Evolutionary conservation across 148 eudicot species (phyloP), one percentile per base, ranked within the genome.

Genomic region (Rheum nobile): DNA sequence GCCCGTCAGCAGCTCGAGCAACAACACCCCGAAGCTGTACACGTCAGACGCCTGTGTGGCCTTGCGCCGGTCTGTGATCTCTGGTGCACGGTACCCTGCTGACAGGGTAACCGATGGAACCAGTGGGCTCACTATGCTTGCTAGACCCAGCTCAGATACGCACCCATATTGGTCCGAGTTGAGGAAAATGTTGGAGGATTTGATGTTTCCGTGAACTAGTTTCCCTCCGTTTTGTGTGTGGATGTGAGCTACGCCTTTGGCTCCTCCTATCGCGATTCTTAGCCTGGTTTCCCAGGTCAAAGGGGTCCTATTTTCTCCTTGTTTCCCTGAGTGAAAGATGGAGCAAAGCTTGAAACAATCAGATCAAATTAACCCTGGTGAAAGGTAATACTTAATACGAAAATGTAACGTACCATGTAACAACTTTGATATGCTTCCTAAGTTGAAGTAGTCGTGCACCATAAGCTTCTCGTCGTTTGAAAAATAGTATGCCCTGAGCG

Each of bases 391-490:
- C 2, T 39, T 1, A 26, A 43, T 31, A n/a, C 16, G 43, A 59
- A 57, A 14, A 39, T 44, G 32, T 32, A 21, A 72, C 81, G n/a
- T 86, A 90, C 97, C 96, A 37, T 93, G 92, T 84, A 93, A 68
- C 87, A 88, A 31, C 4, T 89, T 55, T 19, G 87, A 87, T 12
- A 84, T 77, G 77, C 92, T 93, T 31, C 98, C 98, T 13, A 50
- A 83, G 73, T 48, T 71, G 78, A 77, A 90, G 72, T 86, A 87
- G 55, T 93, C 98, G 67, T 88, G 87, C 21, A 93, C 92, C 82
- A 90, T 77, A 43, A 93, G 96, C 84, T 93, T 93, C 80, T 93
- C 98, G 70, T 90, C 93, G 72, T 87, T 93, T 19, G 96, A 90
- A 68, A 85, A 88, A 76, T 87, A 93, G 77, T 93, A 93, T 4